These are phyloP conservation scores for Talaromyces stipitatus DNA, from an alignment of 495 filamentous ascomycete species.

Conservation along the genomic window DNA sequence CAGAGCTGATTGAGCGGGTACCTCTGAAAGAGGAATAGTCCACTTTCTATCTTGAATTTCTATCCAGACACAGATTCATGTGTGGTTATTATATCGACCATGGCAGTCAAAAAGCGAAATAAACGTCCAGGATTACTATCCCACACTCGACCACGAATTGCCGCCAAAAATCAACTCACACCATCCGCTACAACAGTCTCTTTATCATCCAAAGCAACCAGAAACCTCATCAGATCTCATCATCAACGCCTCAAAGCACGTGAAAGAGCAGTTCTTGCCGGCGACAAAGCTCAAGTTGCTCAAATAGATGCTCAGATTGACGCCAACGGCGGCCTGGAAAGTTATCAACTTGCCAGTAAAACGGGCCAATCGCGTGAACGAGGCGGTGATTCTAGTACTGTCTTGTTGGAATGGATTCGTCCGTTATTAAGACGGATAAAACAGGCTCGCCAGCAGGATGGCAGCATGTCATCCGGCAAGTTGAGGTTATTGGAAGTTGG, in stretches of 20 bases:
- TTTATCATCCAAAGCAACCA: constrained; percentile 75
- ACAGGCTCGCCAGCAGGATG: background rate
- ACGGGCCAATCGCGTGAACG: constrained; percentile 75
- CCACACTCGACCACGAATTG: constrained; percentile 57
- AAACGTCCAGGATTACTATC: constrained; percentile 49
- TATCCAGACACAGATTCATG: background rate
- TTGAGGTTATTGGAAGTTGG: constrained; percentile 81
- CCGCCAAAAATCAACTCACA: constrained; percentile 10
- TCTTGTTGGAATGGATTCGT: constrained; percentile 80
- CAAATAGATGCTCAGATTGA: constrained; percentile 54
- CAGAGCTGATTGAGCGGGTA: background rate
- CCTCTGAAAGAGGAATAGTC: background rate
- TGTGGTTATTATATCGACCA: constrained; percentile 7
- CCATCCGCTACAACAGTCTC: constrained; percentile 39
- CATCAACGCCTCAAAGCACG: constrained; percentile 76
- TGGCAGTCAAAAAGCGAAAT: constrained; percentile 30
- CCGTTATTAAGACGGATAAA: constrained; percentile 26
- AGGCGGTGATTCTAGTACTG: constrained; percentile 83
- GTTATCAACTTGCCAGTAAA: constrained; percentile 85
- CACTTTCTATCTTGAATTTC: background rate
- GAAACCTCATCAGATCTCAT: constrained; percentile 73
- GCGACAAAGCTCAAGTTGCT: constrained; percentile 49
- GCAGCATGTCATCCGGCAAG: constrained; percentile 7
- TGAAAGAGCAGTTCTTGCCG: constrained; percentile 54
- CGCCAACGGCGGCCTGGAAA: constrained; percentile 66